phyloP scores from a whole-genome alignment of 176 grass and related monocot species.

The Miscanthus lutarioriparius region DNA sequence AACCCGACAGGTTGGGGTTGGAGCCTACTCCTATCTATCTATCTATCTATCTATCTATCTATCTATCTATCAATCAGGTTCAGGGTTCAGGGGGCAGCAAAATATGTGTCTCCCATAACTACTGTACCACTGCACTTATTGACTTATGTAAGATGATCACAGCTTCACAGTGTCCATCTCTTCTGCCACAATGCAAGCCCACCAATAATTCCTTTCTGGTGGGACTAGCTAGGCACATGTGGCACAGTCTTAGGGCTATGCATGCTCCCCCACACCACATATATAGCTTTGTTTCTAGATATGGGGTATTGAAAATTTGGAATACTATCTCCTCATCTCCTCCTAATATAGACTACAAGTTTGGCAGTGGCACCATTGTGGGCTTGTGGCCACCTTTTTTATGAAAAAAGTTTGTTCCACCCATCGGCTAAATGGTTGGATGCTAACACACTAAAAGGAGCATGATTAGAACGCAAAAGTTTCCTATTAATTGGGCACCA shows the following conservation, averaged over 20 bases:
- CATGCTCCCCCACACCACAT: background rate
- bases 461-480: background rate
- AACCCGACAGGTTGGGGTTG: background rate
- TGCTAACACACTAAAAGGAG: background rate
- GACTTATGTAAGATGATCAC: background rate
- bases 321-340: background rate
- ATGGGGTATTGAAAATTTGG: background rate
- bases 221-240: background rate
- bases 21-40: background rate
- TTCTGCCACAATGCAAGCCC: background rate
- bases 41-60: background rate
- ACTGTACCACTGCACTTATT: background rate
- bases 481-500: conserved; percentile 6
- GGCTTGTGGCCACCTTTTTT: background rate
- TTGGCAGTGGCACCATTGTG: background rate
- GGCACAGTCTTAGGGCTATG: background rate
- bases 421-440: background rate
- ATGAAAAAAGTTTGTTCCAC: background rate
- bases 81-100: background rate
- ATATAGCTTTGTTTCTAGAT: background rate
- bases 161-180: background rate
- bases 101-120: conserved; percentile 1
- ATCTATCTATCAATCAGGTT: background rate
- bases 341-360: background rate
- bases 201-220: background rate